phyloP scores from a whole-genome alignment of 1,284 basidiomycete genomes.

The Apiotrichum laibachii region DNA sequence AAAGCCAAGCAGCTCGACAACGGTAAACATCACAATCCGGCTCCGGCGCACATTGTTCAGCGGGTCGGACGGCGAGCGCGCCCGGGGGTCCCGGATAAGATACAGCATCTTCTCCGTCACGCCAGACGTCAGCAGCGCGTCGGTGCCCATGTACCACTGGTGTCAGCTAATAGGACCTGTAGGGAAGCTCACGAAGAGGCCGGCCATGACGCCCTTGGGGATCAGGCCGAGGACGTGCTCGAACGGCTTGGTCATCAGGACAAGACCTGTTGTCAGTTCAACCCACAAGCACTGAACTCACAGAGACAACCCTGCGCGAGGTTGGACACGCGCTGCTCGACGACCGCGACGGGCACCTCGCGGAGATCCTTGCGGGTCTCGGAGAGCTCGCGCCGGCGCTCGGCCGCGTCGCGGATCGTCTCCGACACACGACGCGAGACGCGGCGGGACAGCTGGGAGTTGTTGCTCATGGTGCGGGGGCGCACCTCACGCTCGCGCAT shows the following conservation, averaged over 20 bases:
- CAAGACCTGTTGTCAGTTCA: conserved; percentile 46
- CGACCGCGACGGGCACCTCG: conserved; percentile 71
- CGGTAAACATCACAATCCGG: conserved; percentile 72
- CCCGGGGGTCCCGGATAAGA: conserved; percentile 69
- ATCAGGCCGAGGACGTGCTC: conserved; percentile 73
- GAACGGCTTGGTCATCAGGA: conserved; percentile 77
- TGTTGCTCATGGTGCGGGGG: too few relatives aligned
- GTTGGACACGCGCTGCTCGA: conserved; percentile 86
- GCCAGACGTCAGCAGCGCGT: conserved; percentile 76
- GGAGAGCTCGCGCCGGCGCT: conserved; percentile 10
- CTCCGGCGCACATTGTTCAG: conserved; percentile 70
- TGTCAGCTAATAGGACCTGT: conserved; percentile 1
- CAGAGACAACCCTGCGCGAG: conserved; percentile 77
- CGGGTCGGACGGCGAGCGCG: conserved; percentile 66
- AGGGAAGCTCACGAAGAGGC: conserved; percentile 58
- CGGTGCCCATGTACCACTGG: conserved; percentile 84
- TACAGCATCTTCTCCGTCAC: conserved; percentile 81
- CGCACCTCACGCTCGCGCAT: too few relatives aligned
- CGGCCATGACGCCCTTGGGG: conserved; percentile 60
- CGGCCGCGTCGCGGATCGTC: conserved; percentile 3
- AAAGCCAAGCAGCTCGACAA: conserved; percentile 79
- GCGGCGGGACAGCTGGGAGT: conserved; percentile 1
- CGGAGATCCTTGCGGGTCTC: conserved; percentile 43
- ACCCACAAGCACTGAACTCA: conserved; percentile 45
- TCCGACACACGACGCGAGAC: conserved; percentile 3